A percentile compares a stretch with the other conserved stretches of the same genome.
Conservation (phyloP, 2,329 filamentous ascomycete genomes). For the Tothia fuscella region DNA sequence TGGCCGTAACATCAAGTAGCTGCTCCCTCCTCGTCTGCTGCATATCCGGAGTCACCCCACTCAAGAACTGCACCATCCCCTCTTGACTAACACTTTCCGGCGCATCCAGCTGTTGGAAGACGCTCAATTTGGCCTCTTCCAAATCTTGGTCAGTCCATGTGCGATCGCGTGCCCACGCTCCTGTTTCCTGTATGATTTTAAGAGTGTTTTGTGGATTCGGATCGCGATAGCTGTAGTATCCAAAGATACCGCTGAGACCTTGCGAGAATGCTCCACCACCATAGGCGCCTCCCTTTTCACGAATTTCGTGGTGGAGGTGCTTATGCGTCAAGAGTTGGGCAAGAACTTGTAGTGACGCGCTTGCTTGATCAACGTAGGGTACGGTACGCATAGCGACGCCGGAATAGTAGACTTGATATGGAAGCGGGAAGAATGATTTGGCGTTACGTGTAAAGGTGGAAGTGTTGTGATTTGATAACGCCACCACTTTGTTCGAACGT, state of each 20-base stretch:
- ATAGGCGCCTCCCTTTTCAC: slow-evolving; percentile 94
- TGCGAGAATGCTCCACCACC: slow-evolving; percentile 80
- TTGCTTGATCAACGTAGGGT: slow-evolving; percentile 63
- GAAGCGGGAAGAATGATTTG: slow-evolving; percentile 84
- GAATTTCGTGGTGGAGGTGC: slow-evolving; percentile 91
- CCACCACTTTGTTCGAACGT: slow-evolving; percentile 31
- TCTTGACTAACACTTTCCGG: slow-evolving; percentile 78
- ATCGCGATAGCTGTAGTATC: slow-evolving; percentile 93
- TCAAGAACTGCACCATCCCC: slow-evolving; percentile 75
- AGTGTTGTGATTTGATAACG: not conserved
- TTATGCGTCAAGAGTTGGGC: slow-evolving; percentile 91
- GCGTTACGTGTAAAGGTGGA: slow-evolving; percentile 20
- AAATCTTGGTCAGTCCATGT: slow-evolving; percentile 74
- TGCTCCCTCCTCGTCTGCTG: slow-evolving; percentile 71
- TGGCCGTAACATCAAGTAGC: slow-evolving; percentile 71
- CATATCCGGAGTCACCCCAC: slow-evolving; percentile 79
- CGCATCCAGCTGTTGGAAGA: slow-evolving; percentile 87
- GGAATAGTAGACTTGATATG: slow-evolving; percentile 95
- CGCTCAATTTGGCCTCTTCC: slow-evolving; percentile 89
- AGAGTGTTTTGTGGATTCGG: slow-evolving; percentile 87
- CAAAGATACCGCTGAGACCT: slow-evolving; percentile 72
- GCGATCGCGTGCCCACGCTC: slow-evolving; percentile 70
- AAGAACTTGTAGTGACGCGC: slow-evolving; percentile 75
- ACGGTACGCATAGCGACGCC: slow-evolving; percentile 70
- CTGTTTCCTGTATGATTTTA: slow-evolving; percentile 70